phyloP scores from a whole-genome alignment of 805 yeast genomes.

The Saccharomycopsis fermentans region DNA sequence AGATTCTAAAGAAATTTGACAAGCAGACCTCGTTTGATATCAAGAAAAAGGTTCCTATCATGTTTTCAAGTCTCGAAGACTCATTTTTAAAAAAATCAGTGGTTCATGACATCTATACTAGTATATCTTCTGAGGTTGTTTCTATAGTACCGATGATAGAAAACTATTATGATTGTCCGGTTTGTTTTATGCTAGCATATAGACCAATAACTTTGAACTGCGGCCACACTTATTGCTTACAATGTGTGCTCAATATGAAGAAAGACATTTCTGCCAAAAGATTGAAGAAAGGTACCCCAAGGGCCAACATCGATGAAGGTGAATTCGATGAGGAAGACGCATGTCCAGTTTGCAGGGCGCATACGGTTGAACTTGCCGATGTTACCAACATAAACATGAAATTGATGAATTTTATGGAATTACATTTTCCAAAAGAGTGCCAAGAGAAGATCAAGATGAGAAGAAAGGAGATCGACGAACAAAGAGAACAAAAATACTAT shows the following conservation, averaged over 20 bases:
- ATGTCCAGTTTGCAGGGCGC: constrained; percentile 59
- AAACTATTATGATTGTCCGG: constrained; percentile 59
- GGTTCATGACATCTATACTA: constrained; percentile 43
- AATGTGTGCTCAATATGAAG: constrained; percentile 53
- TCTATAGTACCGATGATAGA: constrained; percentile 62
- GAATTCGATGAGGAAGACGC: constrained; percentile 30
- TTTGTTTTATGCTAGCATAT: constrained; percentile 59
- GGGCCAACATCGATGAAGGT: constrained; percentile 3
- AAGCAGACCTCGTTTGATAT: constrained; percentile 54
- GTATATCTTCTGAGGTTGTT: constrained; percentile 45
- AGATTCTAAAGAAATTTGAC: constrained; percentile 67
- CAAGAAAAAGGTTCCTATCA: constrained; percentile 35
- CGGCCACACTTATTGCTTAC: constrained; percentile 59
- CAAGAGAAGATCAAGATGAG: constrained; percentile 51
- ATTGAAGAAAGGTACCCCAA: constrained; percentile 21
- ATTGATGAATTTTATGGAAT: constrained; percentile 41
- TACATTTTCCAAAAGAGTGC: constrained; percentile 57
- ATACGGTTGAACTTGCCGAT: constrained; percentile 45
- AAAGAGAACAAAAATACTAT: constrained; percentile 25
- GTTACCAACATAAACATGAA: constrained; percentile 48
- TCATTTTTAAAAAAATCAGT: constrained; percentile 40
- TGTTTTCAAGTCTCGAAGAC: constrained; percentile 25
- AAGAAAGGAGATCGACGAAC: constrained; percentile 36
- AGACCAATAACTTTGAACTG: constrained; percentile 60
- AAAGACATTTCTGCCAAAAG: constrained; percentile 30